These are phyloP conservation scores for Thelephora terrestris DNA, from an alignment of 1,284 basidiomycete genomes.

Conservation along the genomic window DNA sequence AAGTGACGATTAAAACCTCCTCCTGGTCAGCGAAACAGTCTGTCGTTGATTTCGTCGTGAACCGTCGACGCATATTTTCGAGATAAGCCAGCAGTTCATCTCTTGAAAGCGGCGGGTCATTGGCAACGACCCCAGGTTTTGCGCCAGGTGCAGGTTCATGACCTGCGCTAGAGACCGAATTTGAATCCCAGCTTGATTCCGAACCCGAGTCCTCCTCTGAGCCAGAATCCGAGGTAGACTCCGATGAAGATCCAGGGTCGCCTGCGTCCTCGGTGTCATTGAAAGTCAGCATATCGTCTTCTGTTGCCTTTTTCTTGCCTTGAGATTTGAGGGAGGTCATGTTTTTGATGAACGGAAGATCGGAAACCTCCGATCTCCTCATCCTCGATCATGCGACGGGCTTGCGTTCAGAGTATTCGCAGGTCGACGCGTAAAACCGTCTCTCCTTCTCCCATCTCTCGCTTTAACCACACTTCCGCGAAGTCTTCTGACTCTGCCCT, in stretches of 20 bases:
- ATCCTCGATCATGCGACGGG: not conserved
- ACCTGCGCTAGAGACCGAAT: not conserved
- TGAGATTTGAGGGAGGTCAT: slow-evolving; percentile 16
- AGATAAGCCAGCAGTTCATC: no score
- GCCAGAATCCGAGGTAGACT: slow-evolving; percentile 12
- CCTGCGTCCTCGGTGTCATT: not conserved
- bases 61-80: no score
- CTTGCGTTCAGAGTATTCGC: not conserved
- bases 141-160: no score
- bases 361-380: not conserved
- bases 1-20: slow-evolving; percentile 23
- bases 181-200: slow-evolving; percentile 13
- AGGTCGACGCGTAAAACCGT: not conserved
- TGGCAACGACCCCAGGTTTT: no score
- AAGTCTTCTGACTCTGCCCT: slow-evolving; percentile 2
- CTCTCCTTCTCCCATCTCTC: slow-evolving; percentile 3
- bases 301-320: slow-evolving; percentile 33
- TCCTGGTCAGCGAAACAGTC: slow-evolving; percentile 11
- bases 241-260: not conserved
- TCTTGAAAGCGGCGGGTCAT: no score
- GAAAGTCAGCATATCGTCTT: not conserved
- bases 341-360: not conserved
- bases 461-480: slow-evolving; percentile 5
- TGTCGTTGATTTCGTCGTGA: slow-evolving; percentile 1
- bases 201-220: slow-evolving; percentile 22